Percentiles rank a stretch among this genome's conserved stretches.
Conservation (phyloP, 257 asterid genomes). For the Orobanche coerulescens region DNA sequence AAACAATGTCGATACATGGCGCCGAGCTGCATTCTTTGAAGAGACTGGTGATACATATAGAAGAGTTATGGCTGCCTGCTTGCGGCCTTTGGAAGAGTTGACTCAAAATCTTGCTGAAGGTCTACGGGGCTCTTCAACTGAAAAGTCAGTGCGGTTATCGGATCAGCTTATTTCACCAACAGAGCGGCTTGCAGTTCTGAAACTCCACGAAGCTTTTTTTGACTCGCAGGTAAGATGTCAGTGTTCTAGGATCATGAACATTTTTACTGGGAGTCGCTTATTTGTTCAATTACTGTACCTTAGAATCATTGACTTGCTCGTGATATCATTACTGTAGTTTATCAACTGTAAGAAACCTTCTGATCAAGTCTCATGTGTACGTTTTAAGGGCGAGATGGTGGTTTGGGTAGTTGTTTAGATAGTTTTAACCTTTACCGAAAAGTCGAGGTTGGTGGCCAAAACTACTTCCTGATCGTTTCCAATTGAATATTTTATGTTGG, state of each 20-base stretch:
- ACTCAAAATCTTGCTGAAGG: slow-evolving; percentile 51
- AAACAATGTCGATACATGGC: slow-evolving; percentile 89
- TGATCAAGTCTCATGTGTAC: background rate
- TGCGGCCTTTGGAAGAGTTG: slow-evolving; percentile 68
- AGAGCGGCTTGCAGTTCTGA: slow-evolving; percentile 52
- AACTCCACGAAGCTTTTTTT: slow-evolving; percentile 48
- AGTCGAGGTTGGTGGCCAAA: background rate
- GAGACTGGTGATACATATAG: slow-evolving; percentile 86
- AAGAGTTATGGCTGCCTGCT: slow-evolving; percentile 63
- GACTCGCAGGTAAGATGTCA: slow-evolving; percentile 63
- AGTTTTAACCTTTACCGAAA: background rate
- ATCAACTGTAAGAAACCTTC: background rate
- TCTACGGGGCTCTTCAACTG: slow-evolving; percentile 55
- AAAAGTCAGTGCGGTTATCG: slow-evolving; percentile 54
- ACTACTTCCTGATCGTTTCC: background rate
- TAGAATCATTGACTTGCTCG: background rate
- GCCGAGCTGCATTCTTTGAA: slow-evolving; percentile 96
- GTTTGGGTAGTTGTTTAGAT: background rate
- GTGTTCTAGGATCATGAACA: slow-evolving; percentile 5
- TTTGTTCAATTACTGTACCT: background rate
- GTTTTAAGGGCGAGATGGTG: background rate
- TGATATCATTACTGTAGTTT: background rate
- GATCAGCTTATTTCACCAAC: slow-evolving; percentile 59
- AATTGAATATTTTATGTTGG: background rate
- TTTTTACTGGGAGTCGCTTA: background rate